A percentile compares a stretch with the other conserved stretches of the same genome.
phyloP scores from a whole-genome alignment of 2,329 filamentous ascomycete genomes.

The Pezicula radicicola region DNA sequence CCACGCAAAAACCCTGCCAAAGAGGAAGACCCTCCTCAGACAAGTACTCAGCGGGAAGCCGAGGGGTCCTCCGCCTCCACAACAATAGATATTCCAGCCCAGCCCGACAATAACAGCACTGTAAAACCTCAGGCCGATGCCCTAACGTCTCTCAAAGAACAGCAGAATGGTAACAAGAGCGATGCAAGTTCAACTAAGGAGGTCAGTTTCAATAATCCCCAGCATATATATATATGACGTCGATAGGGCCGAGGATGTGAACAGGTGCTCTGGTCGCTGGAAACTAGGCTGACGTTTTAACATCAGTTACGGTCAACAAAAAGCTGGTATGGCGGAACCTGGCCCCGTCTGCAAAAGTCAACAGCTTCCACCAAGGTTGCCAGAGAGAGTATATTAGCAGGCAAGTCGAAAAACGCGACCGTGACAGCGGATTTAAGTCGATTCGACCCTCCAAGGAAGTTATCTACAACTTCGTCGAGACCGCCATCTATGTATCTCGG shows the following conservation, averaged over 20 bases:
- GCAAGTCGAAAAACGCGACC: conserved; percentile 24
- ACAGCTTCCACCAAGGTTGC: conserved; percentile 57
- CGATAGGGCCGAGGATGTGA: neutral
- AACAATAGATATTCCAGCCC: neutral
- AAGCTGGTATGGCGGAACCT: conserved; percentile 59
- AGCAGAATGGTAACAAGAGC: conserved; percentile 2
- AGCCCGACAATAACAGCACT: conserved; percentile 3
- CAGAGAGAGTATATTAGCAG: conserved; percentile 58
- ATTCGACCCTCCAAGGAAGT: conserved; percentile 22
- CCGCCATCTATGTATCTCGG: conserved; percentile 29
- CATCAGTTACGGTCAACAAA: conserved; percentile 3
- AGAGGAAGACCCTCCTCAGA: conserved; percentile 13
- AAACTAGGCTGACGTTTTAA: conserved; percentile 7
- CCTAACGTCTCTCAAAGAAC: conserved; percentile 7
- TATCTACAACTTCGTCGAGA: conserved; percentile 12
- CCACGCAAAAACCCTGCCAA: conserved; percentile 18
- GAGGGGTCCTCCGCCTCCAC: neutral
- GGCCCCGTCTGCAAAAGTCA: conserved; percentile 52
- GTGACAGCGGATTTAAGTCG: conserved; percentile 22
- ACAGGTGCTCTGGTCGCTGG: neutral
- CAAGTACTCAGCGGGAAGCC: conserved; percentile 2
- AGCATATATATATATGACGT: neutral
- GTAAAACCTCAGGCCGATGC: conserved; percentile 8
- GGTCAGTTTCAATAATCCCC: conserved; percentile 1
- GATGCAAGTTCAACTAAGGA: conserved; percentile 11